Evolutionary conservation across 2,329 filamentous ascomycete genomes (phyloP).

Genomic region (Chaetomium sp.): DNA sequence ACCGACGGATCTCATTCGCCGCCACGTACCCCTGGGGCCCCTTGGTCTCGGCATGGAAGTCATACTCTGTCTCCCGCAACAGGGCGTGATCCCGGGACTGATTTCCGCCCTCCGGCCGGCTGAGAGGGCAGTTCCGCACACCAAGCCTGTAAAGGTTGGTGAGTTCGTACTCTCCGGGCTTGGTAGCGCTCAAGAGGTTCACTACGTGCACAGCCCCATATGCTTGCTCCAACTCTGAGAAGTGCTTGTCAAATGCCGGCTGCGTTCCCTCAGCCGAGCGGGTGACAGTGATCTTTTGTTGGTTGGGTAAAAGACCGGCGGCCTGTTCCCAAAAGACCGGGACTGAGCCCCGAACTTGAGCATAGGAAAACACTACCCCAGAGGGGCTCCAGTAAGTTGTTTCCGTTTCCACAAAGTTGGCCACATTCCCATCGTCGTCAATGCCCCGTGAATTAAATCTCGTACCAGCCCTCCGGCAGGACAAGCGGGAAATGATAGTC

Average conservation of each 20-base stretch:
- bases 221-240: slow-evolving; percentile 73
- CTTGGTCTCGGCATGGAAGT: slow-evolving; percentile 92
- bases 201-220: slow-evolving; percentile 92
- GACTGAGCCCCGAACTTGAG: slow-evolving; percentile 85
- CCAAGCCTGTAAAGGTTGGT: slow-evolving; percentile 74
- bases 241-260: slow-evolving; percentile 92
- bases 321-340: slow-evolving; percentile 97
- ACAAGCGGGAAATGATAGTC: slow-evolving; percentile 85
- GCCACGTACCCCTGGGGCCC: slow-evolving; percentile 83
- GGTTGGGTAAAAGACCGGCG: slow-evolving; percentile 77
- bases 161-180: slow-evolving; percentile 78
- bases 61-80: slow-evolving; percentile 78
- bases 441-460: slow-evolving; percentile 96
- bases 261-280: slow-evolving; percentile 85
- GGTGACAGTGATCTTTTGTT: slow-evolving; percentile 91
- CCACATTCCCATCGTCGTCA: slow-evolving; percentile 94
- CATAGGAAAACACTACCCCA: slow-evolving; percentile 81
- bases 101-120: slow-evolving; percentile 45
- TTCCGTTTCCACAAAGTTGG: slow-evolving; percentile 98
- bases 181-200: slow-evolving; percentile 87
- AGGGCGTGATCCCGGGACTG: slow-evolving; percentile 63
- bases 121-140: slow-evolving; percentile 67
- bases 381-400: slow-evolving; percentile 82
- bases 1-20: slow-evolving; percentile 72
- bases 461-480: slow-evolving; percentile 84